phyloP scores from a whole-genome alignment of 2,329 filamentous ascomycete species.

The Colletotrichum limetticola region DNA sequence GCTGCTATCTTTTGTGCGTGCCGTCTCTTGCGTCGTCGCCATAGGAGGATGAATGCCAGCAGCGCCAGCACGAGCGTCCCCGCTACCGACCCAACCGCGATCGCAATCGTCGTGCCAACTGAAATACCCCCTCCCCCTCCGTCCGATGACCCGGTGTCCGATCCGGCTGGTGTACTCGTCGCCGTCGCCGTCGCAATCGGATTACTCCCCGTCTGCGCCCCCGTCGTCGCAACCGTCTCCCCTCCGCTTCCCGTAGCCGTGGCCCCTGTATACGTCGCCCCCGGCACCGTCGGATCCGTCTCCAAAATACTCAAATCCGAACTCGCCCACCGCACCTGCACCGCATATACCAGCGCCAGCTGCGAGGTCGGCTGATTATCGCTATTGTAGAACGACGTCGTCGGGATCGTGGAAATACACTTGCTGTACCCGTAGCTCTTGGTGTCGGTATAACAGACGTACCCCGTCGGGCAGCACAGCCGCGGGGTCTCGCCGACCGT shows the following conservation, averaged over 20 bases:
- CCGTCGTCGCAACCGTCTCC: not conserved
- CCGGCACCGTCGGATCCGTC: conserved; percentile 37
- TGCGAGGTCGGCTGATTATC: conserved; percentile 7
- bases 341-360: conserved; percentile 32
- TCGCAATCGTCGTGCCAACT: conserved; percentile 17
- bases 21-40: conserved; percentile 12
- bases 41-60: conserved; percentile 13
- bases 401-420: conserved; percentile 34
- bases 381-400: conserved; percentile 8
- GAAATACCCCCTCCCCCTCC: conserved; percentile 5
- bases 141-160: not conserved
- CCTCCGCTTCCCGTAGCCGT: not conserved
- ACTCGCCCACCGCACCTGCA: conserved; percentile 38
- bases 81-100: conserved; percentile 23
- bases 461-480: conserved; percentile 26
- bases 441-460: conserved; percentile 20
- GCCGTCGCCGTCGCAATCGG: not conserved
- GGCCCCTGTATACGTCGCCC: conserved; percentile 26
- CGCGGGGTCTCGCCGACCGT: conserved; percentile 24
- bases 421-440: conserved; percentile 27
- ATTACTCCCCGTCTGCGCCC: not conserved
- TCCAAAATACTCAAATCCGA: conserved; percentile 35
- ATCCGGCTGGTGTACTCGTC: not conserved
- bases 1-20: not conserved
- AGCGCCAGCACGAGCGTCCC: conserved; percentile 19